Evolutionary conservation across 2,329 filamentous ascomycete genomes (phyloP), one percentile per base, ranked within the genome.

Genomic region (Alternaria tenuissima): DNA sequence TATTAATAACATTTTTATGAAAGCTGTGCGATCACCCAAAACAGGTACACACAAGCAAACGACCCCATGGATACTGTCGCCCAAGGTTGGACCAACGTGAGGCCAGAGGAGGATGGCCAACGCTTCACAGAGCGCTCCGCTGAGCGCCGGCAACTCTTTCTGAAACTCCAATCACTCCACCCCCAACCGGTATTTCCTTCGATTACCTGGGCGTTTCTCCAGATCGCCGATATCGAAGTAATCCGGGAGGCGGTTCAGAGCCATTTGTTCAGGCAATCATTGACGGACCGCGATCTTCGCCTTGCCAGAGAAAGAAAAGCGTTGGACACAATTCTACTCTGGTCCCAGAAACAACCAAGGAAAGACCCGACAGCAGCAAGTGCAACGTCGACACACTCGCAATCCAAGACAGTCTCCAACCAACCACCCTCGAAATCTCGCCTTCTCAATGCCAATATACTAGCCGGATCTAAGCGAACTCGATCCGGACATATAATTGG

Each of bases 131-230:
- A 30, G 28, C 28, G 28, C 28, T 30, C 28, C 11, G 28, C 9
- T 30, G 28, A 30, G 28, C 28, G 28, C 28, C 28, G 28, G 28
- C 28, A 30, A 30, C 28, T 30, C 28, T 30, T 30, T 30, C 28
- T 30, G 28, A 11, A 11, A 11, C 28, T 30, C 26, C 8, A 47
- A 30, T 22, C n/a, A 11, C 26, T 47, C n/a, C 18, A 32, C 16
- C 24, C 5, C n/a, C 9, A 20, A 5, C 12, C 43, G 24, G 7
- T 49, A 16, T 32, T 42, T 30, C 46, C 49, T 59, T 51, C 32
- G 30, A 39, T 62, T 18, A 7, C 18, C n/a, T 62, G 59, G 59
- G 55, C 59, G 43, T 62, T 62, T 28, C 39, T 44, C 41, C 60
- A 63, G 32, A 42, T 63, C 48, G 52, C 39, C 41, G 16, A 42